These are phyloP conservation scores for Dioscorea dumetorum DNA, from an alignment of 106 monocot species.

Conservation along the genomic window DNA sequence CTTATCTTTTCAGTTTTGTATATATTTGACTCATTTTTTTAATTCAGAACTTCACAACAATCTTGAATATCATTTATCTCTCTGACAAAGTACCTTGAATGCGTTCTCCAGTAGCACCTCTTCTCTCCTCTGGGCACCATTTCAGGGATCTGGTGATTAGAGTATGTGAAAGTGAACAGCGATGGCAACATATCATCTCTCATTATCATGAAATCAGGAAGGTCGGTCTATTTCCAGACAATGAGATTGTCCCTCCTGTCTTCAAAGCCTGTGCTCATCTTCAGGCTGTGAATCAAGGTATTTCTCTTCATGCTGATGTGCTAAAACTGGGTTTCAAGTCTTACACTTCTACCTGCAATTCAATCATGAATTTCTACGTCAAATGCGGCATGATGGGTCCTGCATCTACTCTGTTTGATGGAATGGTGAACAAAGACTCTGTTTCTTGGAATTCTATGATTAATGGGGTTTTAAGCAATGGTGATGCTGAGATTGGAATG, in stretches of 20 bases:
- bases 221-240: neutral
- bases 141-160: neutral
- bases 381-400: constrained; percentile 43
- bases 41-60: too few relatives aligned
- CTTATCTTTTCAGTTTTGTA: too few relatives aligned
- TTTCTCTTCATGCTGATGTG: constrained; percentile 39
- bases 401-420: constrained; percentile 30
- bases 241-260: constrained; percentile 28
- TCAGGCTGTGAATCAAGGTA: constrained; percentile 25
- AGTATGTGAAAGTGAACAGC: neutral
- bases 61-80: too few relatives aligned
- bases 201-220: constrained; percentile 20
- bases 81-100: neutral
- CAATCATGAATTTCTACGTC: constrained; percentile 63
- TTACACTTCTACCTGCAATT: constrained; percentile 39
- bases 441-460: constrained; percentile 77
- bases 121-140: neutral
- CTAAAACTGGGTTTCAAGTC: constrained; percentile 46
- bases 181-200: constrained; percentile 7
- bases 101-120: neutral
- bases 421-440: constrained; percentile 42
- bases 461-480: constrained; percentile 43
- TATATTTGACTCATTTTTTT: too few relatives aligned
- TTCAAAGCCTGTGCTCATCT: constrained; percentile 47
- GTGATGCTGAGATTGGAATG: constrained; percentile 28